phyloP scores from a whole-genome alignment of 164 flowering plant species.

The Hamamelis virginiana region DNA sequence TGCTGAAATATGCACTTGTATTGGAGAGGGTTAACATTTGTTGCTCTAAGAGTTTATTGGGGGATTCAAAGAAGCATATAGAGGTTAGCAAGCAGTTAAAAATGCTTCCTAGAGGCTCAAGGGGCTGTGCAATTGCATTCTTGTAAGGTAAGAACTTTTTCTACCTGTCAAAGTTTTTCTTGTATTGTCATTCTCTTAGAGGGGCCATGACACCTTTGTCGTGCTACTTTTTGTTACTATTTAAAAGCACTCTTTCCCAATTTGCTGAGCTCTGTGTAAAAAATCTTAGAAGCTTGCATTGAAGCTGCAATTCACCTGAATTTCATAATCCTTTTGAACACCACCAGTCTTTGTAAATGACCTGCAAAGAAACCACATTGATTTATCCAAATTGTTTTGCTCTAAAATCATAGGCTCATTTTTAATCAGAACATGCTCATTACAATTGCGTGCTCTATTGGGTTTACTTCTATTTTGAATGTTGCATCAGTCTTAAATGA shows the following conservation, averaged over 20 bases:
- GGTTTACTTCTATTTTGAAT: not conserved
- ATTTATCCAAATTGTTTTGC: not conserved
- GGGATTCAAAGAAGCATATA: not conserved
- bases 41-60: constrained; percentile 2
- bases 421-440: not conserved
- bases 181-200: not conserved
- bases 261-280: not conserved
- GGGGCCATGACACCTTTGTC: not conserved
- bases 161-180: not conserved
- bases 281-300: not conserved
- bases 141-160: constrained; percentile 2
- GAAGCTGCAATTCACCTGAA: too few species aligned
- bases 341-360: not conserved
- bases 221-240: too few species aligned
- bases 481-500: not conserved
- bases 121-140: not conserved
- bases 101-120: not conserved
- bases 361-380: not conserved
- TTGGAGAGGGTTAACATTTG: constrained; percentile 7
- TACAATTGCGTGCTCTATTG: not conserved
- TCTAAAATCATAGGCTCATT: not conserved
- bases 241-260: not conserved
- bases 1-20: constrained; percentile 1
- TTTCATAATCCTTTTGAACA: too few species aligned
- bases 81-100: not conserved